Conservation (phyloP, 495 filamentous ascomycete species). For the Penicillium argentinense region DNA sequence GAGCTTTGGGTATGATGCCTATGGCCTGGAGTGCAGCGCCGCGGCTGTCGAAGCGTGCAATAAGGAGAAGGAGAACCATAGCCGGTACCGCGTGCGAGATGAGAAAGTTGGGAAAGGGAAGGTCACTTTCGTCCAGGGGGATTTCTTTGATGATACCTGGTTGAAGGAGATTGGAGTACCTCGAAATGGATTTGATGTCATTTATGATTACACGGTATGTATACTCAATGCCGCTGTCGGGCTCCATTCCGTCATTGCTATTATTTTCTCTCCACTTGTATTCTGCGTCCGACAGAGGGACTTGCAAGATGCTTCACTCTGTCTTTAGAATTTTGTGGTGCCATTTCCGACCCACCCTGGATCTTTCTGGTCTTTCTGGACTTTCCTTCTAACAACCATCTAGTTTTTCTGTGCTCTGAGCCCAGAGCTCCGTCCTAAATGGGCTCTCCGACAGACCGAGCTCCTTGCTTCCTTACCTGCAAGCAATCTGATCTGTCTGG, state of each 20-base stretch:
- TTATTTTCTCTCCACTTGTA: too few relatives aligned
- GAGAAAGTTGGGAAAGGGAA: constrained; percentile 48
- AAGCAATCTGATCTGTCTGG: constrained; percentile 71
- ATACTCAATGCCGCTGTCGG: too few relatives aligned
- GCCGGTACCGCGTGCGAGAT: constrained; percentile 48
- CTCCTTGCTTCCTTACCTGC: constrained; percentile 57
- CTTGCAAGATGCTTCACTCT: too few relatives aligned
- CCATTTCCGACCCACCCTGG: too few relatives aligned
- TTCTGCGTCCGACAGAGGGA: too few relatives aligned
- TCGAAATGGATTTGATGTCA: too few relatives aligned
- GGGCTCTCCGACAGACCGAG: constrained; percentile 64
- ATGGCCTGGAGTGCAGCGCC: constrained; percentile 66
- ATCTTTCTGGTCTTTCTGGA: constrained; percentile 2
- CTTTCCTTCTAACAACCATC: constrained; percentile 11
- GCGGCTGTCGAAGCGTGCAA: constrained; percentile 55
- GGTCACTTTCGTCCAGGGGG: constrained; percentile 60
- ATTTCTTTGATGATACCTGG: constrained; percentile 74
- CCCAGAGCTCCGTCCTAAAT: constrained; percentile 60
- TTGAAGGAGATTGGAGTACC: too few relatives aligned
- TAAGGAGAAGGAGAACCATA: constrained; percentile 35
- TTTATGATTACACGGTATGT: too few relatives aligned
- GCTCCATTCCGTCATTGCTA: too few relatives aligned
- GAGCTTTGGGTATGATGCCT: constrained; percentile 68
- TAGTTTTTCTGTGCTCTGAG: constrained; percentile 80
- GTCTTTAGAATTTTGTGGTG: not conserved